Percentiles rank a stretch among this genome's conserved stretches.
phyloP scores from a whole-genome alignment of 805 yeast genomes.

The Teunomyces gatunensis region DNA sequence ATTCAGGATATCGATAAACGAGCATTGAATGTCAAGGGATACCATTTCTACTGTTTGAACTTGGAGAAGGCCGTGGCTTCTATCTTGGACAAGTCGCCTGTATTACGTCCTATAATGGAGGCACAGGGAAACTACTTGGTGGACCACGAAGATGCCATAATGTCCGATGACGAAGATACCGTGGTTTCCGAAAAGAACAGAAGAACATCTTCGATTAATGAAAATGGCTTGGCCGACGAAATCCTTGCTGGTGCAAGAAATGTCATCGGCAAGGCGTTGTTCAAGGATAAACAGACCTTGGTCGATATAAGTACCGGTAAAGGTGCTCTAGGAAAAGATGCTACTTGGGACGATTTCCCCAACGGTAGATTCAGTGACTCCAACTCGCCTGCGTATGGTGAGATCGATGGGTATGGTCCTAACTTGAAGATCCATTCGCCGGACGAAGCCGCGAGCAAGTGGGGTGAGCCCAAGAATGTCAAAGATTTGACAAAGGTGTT shows the following conservation, averaged over 20 bases:
- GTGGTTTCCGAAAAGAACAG: constrained; percentile 28
- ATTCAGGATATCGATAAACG: constrained; percentile 53
- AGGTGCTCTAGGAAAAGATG: constrained; percentile 82
- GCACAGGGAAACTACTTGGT: constrained; percentile 19
- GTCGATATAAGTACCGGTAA: constrained; percentile 81
- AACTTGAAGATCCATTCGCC: constrained; percentile 68
- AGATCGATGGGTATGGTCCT: constrained; percentile 96
- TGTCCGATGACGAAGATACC: constrained; percentile 36
- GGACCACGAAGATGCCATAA: constrained; percentile 34
- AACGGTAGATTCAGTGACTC: constrained; percentile 96
- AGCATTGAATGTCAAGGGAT: constrained; percentile 66
- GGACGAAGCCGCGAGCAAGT: constrained; percentile 61
- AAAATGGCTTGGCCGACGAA: constrained; percentile 34
- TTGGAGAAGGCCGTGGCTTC: constrained; percentile 90
- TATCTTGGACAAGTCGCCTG: constrained; percentile 61
- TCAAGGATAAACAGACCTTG: constrained; percentile 47
- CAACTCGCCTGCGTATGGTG: constrained; percentile 95
- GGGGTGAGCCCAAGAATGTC: constrained; percentile 73
- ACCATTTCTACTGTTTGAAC: constrained; percentile 90
- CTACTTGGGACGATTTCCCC: constrained; percentile 97
- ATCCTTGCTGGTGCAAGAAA: constrained; percentile 18
- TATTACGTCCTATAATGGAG: constrained; percentile 47
- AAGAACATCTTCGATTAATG: constrained; percentile 40
- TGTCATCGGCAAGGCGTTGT: constrained; percentile 24
- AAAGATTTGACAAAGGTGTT: constrained; percentile 67